Conservation (phyloP, 2,329 filamentous ascomycete species). For the Cladosporium oxysporum region DNA sequence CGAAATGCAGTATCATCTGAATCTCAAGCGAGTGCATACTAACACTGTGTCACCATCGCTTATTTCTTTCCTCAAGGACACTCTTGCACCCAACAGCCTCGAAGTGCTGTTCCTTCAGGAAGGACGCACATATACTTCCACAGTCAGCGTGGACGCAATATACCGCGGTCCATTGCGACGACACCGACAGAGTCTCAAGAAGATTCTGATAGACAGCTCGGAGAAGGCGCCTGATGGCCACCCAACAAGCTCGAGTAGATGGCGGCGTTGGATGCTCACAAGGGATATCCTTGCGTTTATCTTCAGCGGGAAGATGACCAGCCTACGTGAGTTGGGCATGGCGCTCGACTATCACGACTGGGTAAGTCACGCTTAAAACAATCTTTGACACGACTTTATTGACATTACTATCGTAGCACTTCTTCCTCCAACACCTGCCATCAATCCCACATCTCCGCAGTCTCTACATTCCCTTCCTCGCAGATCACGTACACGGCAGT, state of each 20-base stretch:
- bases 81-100: constrained; percentile 75
- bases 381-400: neutral
- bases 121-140: constrained; percentile 54
- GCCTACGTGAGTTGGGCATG: constrained; percentile 69
- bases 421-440: constrained; percentile 74
- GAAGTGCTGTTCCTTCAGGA: constrained; percentile 79
- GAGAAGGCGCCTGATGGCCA: constrained; percentile 52
- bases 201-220: constrained; percentile 72
- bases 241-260: constrained; percentile 48
- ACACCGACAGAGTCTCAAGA: constrained; percentile 71
- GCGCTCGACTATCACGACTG: constrained; percentile 75
- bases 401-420: constrained; percentile 57
- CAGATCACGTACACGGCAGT: constrained; percentile 59
- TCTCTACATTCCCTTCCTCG: constrained; percentile 69
- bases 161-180: constrained; percentile 69
- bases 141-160: constrained; percentile 68
- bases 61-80: constrained; percentile 74
- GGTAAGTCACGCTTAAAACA: constrained; percentile 56
- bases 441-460: constrained; percentile 69
- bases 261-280: constrained; percentile 70
- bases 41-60: constrained; percentile 69
- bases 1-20: constrained; percentile 58
- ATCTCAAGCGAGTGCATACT: constrained; percentile 73
- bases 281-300: constrained; percentile 71
- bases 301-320: constrained; percentile 73